Conservation (phyloP, 2,329 filamentous ascomycete genomes). For the Trichoderma atroviride region DNA sequence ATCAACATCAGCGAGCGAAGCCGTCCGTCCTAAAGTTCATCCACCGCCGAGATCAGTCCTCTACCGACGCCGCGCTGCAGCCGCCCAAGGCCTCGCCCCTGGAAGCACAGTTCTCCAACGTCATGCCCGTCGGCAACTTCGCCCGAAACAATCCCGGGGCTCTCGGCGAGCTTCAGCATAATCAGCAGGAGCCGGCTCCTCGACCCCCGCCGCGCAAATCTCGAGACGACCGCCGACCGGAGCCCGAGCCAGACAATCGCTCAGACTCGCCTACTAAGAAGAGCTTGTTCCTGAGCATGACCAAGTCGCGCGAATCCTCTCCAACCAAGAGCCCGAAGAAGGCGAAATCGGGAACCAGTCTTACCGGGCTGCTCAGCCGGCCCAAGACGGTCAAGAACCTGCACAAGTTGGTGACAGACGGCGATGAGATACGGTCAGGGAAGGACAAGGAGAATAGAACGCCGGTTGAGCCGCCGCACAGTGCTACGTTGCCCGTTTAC, state of each 20-base stretch:
- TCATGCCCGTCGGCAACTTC: conserved; percentile 40
- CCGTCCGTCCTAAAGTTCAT: conserved; percentile 56
- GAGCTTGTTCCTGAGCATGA: conserved; percentile 30
- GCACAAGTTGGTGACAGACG: conserved; percentile 54
- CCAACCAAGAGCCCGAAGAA: conserved; percentile 70
- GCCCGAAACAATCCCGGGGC: conserved; percentile 47
- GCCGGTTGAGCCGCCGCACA: conserved; percentile 46
- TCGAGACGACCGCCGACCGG: conserved; percentile 38
- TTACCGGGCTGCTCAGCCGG: conserved; percentile 75
- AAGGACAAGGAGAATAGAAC: conserved; percentile 84
- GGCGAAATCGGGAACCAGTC: conserved; percentile 75
- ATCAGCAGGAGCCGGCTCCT: conserved; percentile 49
- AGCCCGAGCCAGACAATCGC: conserved; percentile 35
- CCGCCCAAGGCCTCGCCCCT: conserved; percentile 28
- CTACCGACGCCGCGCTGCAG: conserved; percentile 44
- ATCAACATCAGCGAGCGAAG: conserved; percentile 45
- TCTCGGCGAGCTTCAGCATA: conserved; percentile 60
- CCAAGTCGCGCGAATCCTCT: conserved; percentile 51
- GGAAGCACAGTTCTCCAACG: conserved; percentile 33
- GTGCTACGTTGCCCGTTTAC: conserved; percentile 71
- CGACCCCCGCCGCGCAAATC: conserved; percentile 45
- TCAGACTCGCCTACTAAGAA: conserved; percentile 51
- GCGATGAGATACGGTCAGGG: conserved; percentile 50
- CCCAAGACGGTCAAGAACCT: conserved; percentile 73
- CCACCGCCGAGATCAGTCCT: conserved; percentile 52